Evolutionary conservation across 495 filamentous ascomycete species (phyloP), one percentile per base, ranked within the genome.

Genomic region (Glarea lozoyensis): DNA sequence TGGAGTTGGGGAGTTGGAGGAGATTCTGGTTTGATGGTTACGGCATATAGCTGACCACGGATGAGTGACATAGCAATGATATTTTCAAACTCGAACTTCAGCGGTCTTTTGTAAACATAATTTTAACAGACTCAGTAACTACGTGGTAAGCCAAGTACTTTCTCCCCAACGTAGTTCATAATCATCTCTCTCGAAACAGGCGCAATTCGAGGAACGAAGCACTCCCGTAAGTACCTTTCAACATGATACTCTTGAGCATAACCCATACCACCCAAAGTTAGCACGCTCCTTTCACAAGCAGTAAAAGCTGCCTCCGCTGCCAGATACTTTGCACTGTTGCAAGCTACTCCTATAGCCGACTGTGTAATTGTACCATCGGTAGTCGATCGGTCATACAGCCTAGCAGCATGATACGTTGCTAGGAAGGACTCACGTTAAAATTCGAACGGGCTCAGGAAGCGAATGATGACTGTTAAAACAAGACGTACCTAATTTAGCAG

Each of bases 151-250:
- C 60, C 60, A 22, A 88, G 60, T 0, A 78, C 81, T 60, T 79
- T 84, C 60, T 90, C 82, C 17, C 73, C 75, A n/a, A 88, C 71
- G 52, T 77, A 87, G 46, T 85, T 86, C 66, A 85, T 58, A 39
- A 88, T 82, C 84, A 87, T 88, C 62, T 88, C 84, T 48, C 78
- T 66, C 56, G 79, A 84, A 1, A 88, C 79, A 1, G 82, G 83
- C 4, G 84, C 81, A 36, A 90, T 82, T 15, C 83, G 62, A 12
- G 84, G 83, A 16, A 88, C 82, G 32, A 86, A 70, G 42, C 76
- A 80, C 56, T 88, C 84, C 21, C 83, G 64, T 41, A 88, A 60
- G 60, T 82, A 88, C 17, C 83, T 64, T 61, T 90, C 85, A 1
- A 88, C 84, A 59, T 87, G 78, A 53, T 83, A 87, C 54, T 89